Evolutionary conservation across 176 grass and related monocot genomes (phyloP), one percentile per base, ranked within the genome.

Genomic region (Triticum timopheevii): DNA sequence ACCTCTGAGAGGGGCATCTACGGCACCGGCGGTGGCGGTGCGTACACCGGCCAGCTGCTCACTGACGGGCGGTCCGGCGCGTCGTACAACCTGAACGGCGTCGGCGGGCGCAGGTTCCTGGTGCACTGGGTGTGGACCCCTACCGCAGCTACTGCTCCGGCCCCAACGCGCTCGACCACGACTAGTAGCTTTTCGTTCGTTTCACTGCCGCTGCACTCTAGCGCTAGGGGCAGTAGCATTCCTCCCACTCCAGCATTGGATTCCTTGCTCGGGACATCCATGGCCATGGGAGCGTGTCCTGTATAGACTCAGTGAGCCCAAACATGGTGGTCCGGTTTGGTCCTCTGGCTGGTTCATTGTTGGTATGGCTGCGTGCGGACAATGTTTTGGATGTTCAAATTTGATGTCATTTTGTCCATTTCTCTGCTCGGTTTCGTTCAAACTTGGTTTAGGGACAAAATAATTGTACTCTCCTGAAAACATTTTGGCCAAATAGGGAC

Each of bases 51-150:
- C 0, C 96, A 98, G 88, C 77, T 98, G 47, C 79, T 95, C 6
- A 89, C 91, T 2, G 96, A 98, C 65, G 84, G 25, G 0, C 16
- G 64, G 1, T 92, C 78, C 40, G 96, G 96, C 35, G 92, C 96
- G 4, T 19, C 92, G 2, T 42, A 95, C 82, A 98, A 98, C 69
- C 20, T 95, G 0, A 91, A 98, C n/a, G 96, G 96, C 38, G 79
- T 86, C 20, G 92, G 93, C 0, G 93, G 96, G 0, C 73, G 90
- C 1, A 86, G 70, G 82, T 98, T 95, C 89, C 35, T 98, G 4
- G 90, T 98, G 23, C 96, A 98, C 84, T 98, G 96, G 93, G 93
- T 98, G 44, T 98, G 96, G 96, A 98, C 80, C 96, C 96, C 27
- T 69, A 84, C 38, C 84, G 95, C 49, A 92, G 81, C 90, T 98